A percentile compares a stretch with the other conserved stretches of the same genome.
Conservation (phyloP, 2,329 filamentous ascomycete species). For the Kalmusia sp. region DNA sequence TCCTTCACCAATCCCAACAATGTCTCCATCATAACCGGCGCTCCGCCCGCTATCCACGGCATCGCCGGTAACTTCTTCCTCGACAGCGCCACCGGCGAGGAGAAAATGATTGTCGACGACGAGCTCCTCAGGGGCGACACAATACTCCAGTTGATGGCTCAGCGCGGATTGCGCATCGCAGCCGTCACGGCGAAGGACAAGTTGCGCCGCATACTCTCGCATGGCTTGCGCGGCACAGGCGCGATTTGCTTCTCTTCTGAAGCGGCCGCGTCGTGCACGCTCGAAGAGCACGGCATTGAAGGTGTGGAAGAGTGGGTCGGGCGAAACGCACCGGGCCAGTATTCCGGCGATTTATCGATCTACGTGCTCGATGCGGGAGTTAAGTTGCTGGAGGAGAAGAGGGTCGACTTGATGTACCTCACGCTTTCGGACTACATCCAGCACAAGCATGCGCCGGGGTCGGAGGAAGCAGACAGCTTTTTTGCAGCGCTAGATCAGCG, state of each 20-base stretch:
- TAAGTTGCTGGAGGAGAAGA: constrained; percentile 49
- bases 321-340: constrained; percentile 47
- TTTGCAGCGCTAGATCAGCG: constrained; percentile 44
- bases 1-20: constrained; percentile 57
- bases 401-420: constrained; percentile 52
- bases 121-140: constrained; percentile 51
- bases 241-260: constrained; percentile 52
- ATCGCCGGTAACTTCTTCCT: constrained; percentile 55
- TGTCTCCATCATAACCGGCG: constrained; percentile 54
- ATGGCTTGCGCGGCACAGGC: constrained; percentile 36
- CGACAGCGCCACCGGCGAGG: constrained; percentile 48
- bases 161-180: constrained; percentile 49
- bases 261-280: constrained; percentile 35
- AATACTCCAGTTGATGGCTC: constrained; percentile 50
- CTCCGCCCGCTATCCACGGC: constrained; percentile 49
- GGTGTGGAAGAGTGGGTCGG: constrained; percentile 50
- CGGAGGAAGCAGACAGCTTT: constrained; percentile 48
- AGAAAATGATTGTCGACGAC: constrained; percentile 53
- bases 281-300: constrained; percentile 45
- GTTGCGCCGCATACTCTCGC: constrained; percentile 50
- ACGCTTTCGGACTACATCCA: constrained; percentile 56
- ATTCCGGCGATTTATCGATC: constrained; percentile 53
- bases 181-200: constrained; percentile 57
- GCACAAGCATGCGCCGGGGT: constrained; percentile 51
- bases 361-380: constrained; percentile 54